These are phyloP conservation scores for Claviceps purpurea DNA, from an alignment of 2,329 filamentous ascomycete genomes.

Conservation along the genomic window DNA sequence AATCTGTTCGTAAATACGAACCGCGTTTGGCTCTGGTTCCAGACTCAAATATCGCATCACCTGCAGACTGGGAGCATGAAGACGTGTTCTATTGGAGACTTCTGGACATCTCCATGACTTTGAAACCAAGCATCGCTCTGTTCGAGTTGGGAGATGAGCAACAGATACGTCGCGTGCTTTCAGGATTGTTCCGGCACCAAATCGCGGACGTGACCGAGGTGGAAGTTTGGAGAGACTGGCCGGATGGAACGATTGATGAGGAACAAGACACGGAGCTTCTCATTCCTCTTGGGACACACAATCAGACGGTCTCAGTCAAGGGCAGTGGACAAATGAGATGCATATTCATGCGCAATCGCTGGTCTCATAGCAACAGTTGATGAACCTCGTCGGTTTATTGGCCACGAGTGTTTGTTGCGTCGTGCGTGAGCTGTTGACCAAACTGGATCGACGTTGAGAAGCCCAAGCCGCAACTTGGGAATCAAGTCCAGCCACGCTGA, in stretches of 20 bases:
- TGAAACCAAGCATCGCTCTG: slow-evolving; percentile 42
- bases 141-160: slow-evolving; percentile 59
- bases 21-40: slow-evolving; percentile 67
- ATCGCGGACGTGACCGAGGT: slow-evolving; percentile 22
- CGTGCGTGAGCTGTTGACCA: no score
- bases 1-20: slow-evolving; percentile 73
- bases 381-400: neutral
- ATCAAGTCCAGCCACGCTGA: neutral
- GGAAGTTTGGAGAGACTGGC: slow-evolving; percentile 63
- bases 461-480: no score
- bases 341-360: slow-evolving; percentile 17
- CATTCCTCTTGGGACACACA: slow-evolving; percentile 6
- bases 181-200: slow-evolving; percentile 25
- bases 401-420: no score
- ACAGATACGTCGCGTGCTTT: slow-evolving; percentile 53
- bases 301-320: slow-evolving; percentile 21
- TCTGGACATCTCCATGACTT: slow-evolving; percentile 35
- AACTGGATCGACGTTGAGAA: no score
- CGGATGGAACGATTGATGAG: slow-evolving; percentile 25
- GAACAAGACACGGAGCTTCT: slow-evolving; percentile 15
- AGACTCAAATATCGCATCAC: slow-evolving; percentile 13
- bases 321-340: slow-evolving; percentile 36
- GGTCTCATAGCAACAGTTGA: neutral
- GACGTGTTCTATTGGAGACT: slow-evolving; percentile 57
- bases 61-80: slow-evolving; percentile 22